A percentile compares a stretch with the other conserved stretches of the same genome.
phyloP scores from a whole-genome alignment of 257 asterid species.

The Penstemon eatonii region DNA sequence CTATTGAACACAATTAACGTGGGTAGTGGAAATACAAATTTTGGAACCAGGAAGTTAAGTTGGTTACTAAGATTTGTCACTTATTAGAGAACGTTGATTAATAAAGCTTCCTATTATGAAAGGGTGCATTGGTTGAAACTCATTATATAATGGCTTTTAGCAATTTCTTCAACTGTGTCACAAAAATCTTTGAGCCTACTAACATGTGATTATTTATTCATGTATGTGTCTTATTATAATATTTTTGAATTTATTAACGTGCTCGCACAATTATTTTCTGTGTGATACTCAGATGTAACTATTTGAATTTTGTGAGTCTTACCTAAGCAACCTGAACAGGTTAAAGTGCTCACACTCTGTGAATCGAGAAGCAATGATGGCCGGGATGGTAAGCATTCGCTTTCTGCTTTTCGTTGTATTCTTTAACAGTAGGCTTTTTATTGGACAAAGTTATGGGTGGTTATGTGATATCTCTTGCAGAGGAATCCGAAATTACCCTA shows the following conservation, averaged over 20 bases:
- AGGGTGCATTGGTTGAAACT: neutral
- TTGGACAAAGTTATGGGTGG: neutral
- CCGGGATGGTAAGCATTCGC: constrained; percentile 50
- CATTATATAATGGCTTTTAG: neutral
- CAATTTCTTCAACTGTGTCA: neutral
- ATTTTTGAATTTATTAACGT: constrained; percentile 62
- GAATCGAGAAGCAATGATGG: constrained; percentile 54
- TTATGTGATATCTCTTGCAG: constrained; percentile 40
- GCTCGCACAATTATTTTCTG: constrained; percentile 38
- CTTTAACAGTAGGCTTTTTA: neutral
- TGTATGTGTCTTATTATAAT: constrained; percentile 15
- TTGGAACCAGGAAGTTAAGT: neutral
- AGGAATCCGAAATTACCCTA: constrained; percentile 52
- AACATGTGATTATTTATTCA: neutral
- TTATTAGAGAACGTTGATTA: neutral
- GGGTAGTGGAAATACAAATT: neutral
- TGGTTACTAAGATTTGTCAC: constrained; percentile 4
- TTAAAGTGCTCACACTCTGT: constrained; percentile 83
- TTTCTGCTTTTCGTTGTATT: constrained; percentile 1
- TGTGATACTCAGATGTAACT: neutral
- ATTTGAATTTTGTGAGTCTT: neutral
- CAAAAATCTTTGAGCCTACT: neutral
- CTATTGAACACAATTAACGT: no score
- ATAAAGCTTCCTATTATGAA: neutral
- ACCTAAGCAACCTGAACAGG: constrained; percentile 35